These are phyloP conservation scores for Blastobotrys robertii DNA, from an alignment of 805 yeast genomes.

Conservation along the genomic window DNA sequence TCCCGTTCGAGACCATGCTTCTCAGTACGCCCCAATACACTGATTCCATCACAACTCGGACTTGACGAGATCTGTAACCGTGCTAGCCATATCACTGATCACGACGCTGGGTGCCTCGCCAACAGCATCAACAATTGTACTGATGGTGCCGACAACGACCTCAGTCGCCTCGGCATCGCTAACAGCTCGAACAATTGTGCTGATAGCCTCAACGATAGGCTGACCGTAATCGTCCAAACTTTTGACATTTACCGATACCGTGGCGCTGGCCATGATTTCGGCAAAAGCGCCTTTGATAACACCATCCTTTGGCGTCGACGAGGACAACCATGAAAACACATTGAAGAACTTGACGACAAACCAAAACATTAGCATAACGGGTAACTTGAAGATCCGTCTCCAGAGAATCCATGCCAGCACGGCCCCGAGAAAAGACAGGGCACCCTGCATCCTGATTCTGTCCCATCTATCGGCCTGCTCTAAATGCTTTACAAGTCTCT, in stretches of 20 bases:
- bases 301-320: not conserved
- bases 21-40: too few species aligned
- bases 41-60: too few species aligned
- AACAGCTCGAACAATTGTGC: not conserved
- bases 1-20: too few species aligned
- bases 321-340: not conserved
- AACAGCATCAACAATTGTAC: too few species aligned
- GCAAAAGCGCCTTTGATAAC: not conserved
- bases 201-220: not conserved
- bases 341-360: slow-evolving; percentile 10
- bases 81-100: too few species aligned
- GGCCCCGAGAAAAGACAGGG: slow-evolving; percentile 28
- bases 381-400: slow-evolving; percentile 30
- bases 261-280: not conserved
- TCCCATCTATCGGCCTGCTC: slow-evolving; percentile 34
- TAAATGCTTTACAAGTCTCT: slow-evolving; percentile 26
- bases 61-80: too few species aligned
- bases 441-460: slow-evolving; percentile 27
- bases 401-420: slow-evolving; percentile 31
- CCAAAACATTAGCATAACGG: slow-evolving; percentile 27
- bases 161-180: too few species aligned
- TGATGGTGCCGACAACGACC: too few species aligned
- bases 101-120: too few species aligned
- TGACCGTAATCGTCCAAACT: not conserved
- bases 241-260: not conserved